Conservation (phyloP, 2,329 filamentous ascomycete species). For the Thyridium curvatum region DNA sequence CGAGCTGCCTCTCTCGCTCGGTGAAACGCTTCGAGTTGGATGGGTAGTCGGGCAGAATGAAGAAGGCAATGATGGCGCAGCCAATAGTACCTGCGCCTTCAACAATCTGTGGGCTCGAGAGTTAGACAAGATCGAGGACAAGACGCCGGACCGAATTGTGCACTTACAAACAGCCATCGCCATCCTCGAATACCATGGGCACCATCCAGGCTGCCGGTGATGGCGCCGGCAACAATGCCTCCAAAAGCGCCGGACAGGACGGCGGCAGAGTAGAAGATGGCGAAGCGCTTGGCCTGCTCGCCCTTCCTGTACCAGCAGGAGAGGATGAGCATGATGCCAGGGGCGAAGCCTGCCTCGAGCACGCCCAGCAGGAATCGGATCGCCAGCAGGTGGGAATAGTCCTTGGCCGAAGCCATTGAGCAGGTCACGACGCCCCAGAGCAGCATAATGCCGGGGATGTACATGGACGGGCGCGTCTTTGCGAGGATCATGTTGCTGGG, state of each 20-base stretch:
- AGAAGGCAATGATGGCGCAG: conserved; percentile 48
- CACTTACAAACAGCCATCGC: conserved; percentile 31
- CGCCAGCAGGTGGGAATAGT: conserved; percentile 20
- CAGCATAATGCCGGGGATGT: conserved; percentile 75
- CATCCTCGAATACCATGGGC: conserved; percentile 35
- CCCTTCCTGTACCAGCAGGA: conserved; percentile 52
- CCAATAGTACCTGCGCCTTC: conserved; percentile 53
- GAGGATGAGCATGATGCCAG: conserved; percentile 51
- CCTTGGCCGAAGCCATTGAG: conserved; percentile 38
- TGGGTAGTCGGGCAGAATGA: conserved; percentile 63
- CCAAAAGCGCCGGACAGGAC: conserved; percentile 70
- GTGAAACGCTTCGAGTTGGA: conserved; percentile 53
- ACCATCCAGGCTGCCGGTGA: conserved; percentile 46
- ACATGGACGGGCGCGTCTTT: conserved; percentile 66
- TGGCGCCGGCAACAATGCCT: conserved; percentile 62
- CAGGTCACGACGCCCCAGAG: conserved; percentile 28
- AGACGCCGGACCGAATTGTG: neutral
- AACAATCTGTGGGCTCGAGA: conserved; percentile 25
- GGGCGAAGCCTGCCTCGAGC: conserved; percentile 50
- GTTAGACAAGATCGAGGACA: neutral
- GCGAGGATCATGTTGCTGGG: conserved; percentile 78
- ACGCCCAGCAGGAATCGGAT: conserved; percentile 41
- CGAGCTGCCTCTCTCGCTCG: conserved; percentile 52
- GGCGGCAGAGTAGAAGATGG: conserved; percentile 75
- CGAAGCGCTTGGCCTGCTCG: conserved; percentile 19